Percentiles rank a stretch among this genome's conserved stretches.
phyloP scores from a whole-genome alignment of 2,329 filamentous ascomycete genomes.

The Zarea fungicola region DNA sequence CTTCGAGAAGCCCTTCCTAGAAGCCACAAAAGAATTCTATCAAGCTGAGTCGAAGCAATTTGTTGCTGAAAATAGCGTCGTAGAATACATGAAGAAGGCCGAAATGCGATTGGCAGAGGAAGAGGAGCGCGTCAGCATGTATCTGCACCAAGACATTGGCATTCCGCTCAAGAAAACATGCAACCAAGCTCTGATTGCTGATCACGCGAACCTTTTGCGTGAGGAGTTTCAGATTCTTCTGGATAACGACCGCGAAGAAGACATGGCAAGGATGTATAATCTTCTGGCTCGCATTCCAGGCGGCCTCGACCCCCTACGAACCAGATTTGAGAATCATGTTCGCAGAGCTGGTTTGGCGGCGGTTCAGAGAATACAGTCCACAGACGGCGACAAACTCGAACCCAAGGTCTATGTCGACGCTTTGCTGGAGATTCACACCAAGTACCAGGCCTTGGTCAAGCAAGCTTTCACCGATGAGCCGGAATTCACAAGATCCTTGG shows the following conservation, averaged over 20 bases:
- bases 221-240: slow-evolving; percentile 95
- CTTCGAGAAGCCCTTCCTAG: slow-evolving; percentile 90
- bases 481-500: slow-evolving; percentile 91
- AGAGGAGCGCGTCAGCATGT: slow-evolving; percentile 87
- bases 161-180: slow-evolving; percentile 79
- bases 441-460: slow-evolving; percentile 88
- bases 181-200: slow-evolving; percentile 81
- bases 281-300: slow-evolving; percentile 84
- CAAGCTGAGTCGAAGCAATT: slow-evolving; percentile 89
- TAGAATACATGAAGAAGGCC: slow-evolving; percentile 99
- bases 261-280: slow-evolving; percentile 95
- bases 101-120: slow-evolving; percentile 85
- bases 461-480: slow-evolving; percentile 91
- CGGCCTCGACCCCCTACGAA: slow-evolving; percentile 81
- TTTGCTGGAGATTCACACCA: slow-evolving; percentile 85
- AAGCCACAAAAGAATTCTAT: slow-evolving; percentile 81
- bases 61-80: slow-evolving; percentile 91
- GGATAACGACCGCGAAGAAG: slow-evolving; percentile 90
- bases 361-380: slow-evolving; percentile 81
- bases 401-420: slow-evolving; percentile 97
- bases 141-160: slow-evolving; percentile 86
- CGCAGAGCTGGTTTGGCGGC: slow-evolving; percentile 82
- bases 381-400: slow-evolving; percentile 83
- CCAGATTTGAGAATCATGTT: slow-evolving; percentile 87
- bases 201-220: slow-evolving; percentile 77